Percentiles rank a stretch among this genome's conserved stretches.
phyloP scores from a whole-genome alignment of 495 filamentous ascomycete species.

The Echria macrotheca region DNA sequence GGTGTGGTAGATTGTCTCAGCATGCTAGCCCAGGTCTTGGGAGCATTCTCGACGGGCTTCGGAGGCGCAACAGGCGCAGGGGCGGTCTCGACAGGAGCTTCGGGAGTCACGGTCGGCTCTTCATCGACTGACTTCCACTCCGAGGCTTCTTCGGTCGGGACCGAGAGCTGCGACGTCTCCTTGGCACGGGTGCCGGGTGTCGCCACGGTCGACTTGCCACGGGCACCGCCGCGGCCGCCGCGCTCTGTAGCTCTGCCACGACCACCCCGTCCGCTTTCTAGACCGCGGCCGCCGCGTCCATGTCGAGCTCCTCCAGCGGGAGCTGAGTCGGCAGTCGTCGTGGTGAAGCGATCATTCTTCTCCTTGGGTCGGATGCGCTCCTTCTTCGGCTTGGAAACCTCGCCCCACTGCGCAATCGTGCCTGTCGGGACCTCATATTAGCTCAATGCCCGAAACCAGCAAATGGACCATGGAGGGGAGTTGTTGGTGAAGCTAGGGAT shows the following conservation, averaged over 20 bases:
- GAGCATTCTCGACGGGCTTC: slow-evolving; percentile 20
- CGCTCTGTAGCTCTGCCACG: slow-evolving; percentile 70
- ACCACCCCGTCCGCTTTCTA: slow-evolving; percentile 60
- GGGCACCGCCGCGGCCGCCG: slow-evolving; percentile 60
- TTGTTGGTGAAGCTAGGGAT: too few species aligned
- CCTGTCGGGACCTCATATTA: too few species aligned
- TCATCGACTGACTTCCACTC: slow-evolving; percentile 39
- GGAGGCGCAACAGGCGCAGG: slow-evolving; percentile 27
- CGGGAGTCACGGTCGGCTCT: slow-evolving; percentile 16
- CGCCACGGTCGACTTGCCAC: slow-evolving; percentile 46
- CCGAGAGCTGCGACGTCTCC: slow-evolving; percentile 42
- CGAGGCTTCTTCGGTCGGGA: slow-evolving; percentile 44
- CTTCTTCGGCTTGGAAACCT: slow-evolving; percentile 89
- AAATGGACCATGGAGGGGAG: too few species aligned
- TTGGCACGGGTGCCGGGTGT: slow-evolving; percentile 45
- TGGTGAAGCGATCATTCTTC: slow-evolving; percentile 59
- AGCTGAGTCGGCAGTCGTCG: slow-evolving; percentile 47
- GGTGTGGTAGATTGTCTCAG: slow-evolving; percentile 41
- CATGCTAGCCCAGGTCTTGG: slow-evolving; percentile 57
- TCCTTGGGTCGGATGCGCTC: slow-evolving; percentile 76
- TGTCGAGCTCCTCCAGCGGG: slow-evolving; percentile 32
- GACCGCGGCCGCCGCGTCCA: slow-evolving; percentile 60
- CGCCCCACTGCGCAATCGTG: slow-evolving; percentile 86
- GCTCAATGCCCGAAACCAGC: too few species aligned
- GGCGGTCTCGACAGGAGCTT: slow-evolving; percentile 17